Evolutionary conservation across 1,139 yeast genomes (phyloP).

Genomic region (Groenewaldozyma sp.): DNA sequence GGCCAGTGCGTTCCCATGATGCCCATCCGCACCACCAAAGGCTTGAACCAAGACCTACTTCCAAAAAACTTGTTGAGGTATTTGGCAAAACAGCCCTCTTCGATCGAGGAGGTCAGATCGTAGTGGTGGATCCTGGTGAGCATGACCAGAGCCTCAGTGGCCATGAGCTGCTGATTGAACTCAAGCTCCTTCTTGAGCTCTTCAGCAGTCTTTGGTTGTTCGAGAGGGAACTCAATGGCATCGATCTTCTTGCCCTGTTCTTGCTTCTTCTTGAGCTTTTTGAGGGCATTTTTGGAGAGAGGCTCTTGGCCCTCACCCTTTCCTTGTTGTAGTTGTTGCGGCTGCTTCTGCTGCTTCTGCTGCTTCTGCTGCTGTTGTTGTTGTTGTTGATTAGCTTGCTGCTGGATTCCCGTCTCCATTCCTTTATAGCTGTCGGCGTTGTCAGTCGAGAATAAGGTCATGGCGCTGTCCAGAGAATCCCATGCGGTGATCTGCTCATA

Average conservation of each 20-base stretch:
- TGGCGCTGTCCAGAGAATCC: slow-evolving; percentile 28
- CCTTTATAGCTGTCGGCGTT: slow-evolving; percentile 4
- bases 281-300: slow-evolving; percentile 33
- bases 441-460: slow-evolving; percentile 4
- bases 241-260: slow-evolving; percentile 13
- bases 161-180: slow-evolving; percentile 31
- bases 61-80: slow-evolving; percentile 28
- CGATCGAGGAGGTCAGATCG: slow-evolving; percentile 33
- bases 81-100: slow-evolving; percentile 27
- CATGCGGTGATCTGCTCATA: slow-evolving; percentile 30
- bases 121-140: slow-evolving; percentile 33
- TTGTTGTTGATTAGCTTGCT: slow-evolving; percentile 2
- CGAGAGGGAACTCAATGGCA: slow-evolving; percentile 15
- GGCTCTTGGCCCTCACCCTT: slow-evolving; percentile 6
- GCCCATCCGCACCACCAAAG: slow-evolving; percentile 34
- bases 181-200: slow-evolving; percentile 21
- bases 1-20: slow-evolving; percentile 41
- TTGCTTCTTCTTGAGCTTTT: slow-evolving; percentile 29
- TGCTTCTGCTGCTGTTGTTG: no score
- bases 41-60: slow-evolving; percentile 26
- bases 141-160: slow-evolving; percentile 37
- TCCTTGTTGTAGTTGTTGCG: neutral
- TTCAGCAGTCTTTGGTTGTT: slow-evolving; percentile 18
- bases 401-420: slow-evolving; percentile 3
- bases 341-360: no score